Evolutionary conservation across 2,329 filamentous ascomycete species (phyloP).

Genomic region (Cladophialophora immunda): DNA sequence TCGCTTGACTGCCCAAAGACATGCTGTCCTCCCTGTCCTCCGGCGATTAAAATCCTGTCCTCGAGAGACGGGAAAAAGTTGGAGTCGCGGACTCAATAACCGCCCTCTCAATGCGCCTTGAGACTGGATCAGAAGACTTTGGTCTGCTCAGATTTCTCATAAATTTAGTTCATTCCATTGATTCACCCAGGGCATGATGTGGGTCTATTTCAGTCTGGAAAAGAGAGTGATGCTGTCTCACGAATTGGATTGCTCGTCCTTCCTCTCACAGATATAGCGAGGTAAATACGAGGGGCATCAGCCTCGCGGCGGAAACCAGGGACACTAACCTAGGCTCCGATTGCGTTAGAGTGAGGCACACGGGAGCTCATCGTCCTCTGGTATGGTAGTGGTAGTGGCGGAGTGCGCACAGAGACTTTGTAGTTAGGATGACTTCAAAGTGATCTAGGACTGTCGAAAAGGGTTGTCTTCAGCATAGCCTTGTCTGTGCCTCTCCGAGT

Average conservation of each 20-base stretch:
- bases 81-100: neutral
- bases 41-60: neutral
- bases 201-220: too few relatives aligned
- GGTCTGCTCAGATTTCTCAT: neutral
- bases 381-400: neutral
- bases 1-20: neutral
- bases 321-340: neutral
- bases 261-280: neutral
- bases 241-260: neutral
- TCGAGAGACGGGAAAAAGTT: neutral
- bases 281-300: slow-evolving; percentile 5
- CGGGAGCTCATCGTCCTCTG: neutral
- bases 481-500: neutral
- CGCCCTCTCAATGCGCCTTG: neutral
- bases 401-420: neutral
- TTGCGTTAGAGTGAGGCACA: too few relatives aligned
- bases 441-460: neutral
- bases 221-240: neutral
- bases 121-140: neutral
- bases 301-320: neutral
- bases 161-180: neutral
- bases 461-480: neutral
- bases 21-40: neutral
- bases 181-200: neutral
- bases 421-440: neutral